Evolutionary conservation across 345 rosid genomes (phyloP).

Genomic region (Lepidium africanum): DNA sequence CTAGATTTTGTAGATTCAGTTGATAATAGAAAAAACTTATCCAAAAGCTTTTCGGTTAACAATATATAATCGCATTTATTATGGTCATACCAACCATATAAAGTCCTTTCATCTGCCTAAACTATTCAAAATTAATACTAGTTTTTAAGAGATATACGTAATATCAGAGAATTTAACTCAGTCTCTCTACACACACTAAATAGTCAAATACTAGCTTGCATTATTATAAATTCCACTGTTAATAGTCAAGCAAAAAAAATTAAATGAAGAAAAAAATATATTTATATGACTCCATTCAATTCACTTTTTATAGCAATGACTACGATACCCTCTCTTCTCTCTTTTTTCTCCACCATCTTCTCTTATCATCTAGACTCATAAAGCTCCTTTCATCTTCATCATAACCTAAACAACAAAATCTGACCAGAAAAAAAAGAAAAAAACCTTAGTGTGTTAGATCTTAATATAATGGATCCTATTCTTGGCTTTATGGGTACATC

Average conservation of each 20-base stretch:
- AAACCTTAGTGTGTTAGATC: neutral
- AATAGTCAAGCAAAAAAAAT: slow-evolving; percentile 12
- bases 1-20: too few relatives aligned
- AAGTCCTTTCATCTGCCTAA: neutral
- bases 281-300: slow-evolving; percentile 10
- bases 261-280: neutral
- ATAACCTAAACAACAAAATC: slow-evolving; percentile 11
- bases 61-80: neutral
- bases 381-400: slow-evolving; percentile 8
- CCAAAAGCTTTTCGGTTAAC: neutral
- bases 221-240: slow-evolving; percentile 18
- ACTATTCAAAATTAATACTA: neutral
- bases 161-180: neutral
- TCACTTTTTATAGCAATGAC: slow-evolving; percentile 19
- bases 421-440: neutral
- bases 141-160: neutral
- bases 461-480: slow-evolving; percentile 41
- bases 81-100: neutral
- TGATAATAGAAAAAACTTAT: too few relatives aligned
- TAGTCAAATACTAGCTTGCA: slow-evolving; percentile 9
- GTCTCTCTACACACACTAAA: neutral
- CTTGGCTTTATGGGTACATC: slow-evolving; percentile 37
- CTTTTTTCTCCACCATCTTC: slow-evolving; percentile 10
- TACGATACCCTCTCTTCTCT: slow-evolving; percentile 7
- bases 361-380: slow-evolving; percentile 19